Conservation (phyloP, 78 protist species). For the Parvularia atlantis region DNA sequence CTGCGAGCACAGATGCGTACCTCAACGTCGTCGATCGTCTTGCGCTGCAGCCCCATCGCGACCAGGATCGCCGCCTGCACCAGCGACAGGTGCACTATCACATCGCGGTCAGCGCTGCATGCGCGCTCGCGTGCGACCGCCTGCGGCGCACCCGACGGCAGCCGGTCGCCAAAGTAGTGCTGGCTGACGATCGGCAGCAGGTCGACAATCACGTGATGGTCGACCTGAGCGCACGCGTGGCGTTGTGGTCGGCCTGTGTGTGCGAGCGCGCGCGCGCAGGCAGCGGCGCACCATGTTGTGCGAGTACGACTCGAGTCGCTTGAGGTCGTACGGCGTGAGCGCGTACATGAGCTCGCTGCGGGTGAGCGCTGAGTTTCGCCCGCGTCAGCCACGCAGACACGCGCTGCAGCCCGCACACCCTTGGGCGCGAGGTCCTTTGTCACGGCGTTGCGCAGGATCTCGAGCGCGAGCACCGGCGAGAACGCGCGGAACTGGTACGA, state of each 20-base stretch:
- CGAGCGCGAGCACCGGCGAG: conserved; percentile 6
- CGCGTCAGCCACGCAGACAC: neutral
- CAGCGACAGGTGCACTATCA: conserved; percentile 19
- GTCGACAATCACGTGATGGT: conserved; percentile 83
- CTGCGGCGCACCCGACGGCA: neutral
- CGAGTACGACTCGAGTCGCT: conserved; percentile 66
- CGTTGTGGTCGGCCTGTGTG: no score
- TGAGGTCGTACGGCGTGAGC: conserved; percentile 47
- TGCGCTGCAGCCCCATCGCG: conserved; percentile 80
- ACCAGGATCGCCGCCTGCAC: conserved; percentile 75
- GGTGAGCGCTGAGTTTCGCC: neutral
- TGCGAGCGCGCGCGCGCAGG: no score
- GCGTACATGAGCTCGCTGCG: conserved; percentile 7
- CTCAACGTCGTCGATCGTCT: conserved; percentile 43
- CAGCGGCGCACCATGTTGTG: no score
- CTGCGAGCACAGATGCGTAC: no score
- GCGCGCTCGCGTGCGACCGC: neutral
- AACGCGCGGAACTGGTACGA: conserved; percentile 20
- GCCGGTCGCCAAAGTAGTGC: conserved; percentile 36
- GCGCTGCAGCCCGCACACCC: neutral
- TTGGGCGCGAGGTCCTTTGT: neutral
- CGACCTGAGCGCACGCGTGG: conserved; percentile 61
- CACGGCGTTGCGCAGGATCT: neutral
- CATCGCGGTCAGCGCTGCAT: neutral
- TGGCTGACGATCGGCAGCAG: conserved; percentile 70